Evolutionary conservation across 2,329 filamentous ascomycete genomes (phyloP), one percentile per base, ranked within the genome.

Genomic region (Sporothrix luriei): DNA sequence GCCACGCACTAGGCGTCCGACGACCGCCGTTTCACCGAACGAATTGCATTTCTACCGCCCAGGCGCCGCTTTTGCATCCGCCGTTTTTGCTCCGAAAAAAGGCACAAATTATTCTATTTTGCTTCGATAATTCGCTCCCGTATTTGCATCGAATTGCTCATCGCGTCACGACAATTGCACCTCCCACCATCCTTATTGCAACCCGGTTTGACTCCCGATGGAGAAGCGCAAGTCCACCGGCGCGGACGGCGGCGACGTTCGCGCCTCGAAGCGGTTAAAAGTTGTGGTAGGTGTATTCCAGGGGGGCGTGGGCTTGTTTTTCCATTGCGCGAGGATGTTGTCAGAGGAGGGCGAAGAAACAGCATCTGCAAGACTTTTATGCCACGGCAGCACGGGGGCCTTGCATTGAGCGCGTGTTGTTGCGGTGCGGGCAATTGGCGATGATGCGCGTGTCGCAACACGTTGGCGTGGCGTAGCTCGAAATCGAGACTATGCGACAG

Each of bases 221-320:
- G 72, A 74, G 49, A 74, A 74, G 73, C 73, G 73, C 71, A 74
- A 74, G 52, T 72, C 73, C 10, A 69, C n/a, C 49, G 72, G 72
- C 66, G 78, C 79, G 61, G 84, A 87, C 70, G 78, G 78, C 70
- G 82, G 84, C 68, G 84, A 87, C 48, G n/a, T 69, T 74, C 84
- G 85, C 75, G 82, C 82, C 69, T 79, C 82, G 7, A 88, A 88
- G 80, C 82, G 85, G 75, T 84, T 84, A 77, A 87, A 82, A 76
- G 80, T 79, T 11, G 64, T 68, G 77, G 85, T 84, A 79, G 76
- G 79, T 71, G 77, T 55, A 62, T 54, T 59, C 48, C 19, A 6
- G 43, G n/a, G 11, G 19, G 2, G 26, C 14, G 9, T 19, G 29
- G 43, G 13, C 2, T 43, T 43, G 40, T 13, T 46, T 57, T 65